phyloP scores from a whole-genome alignment of 306 rosid genomes.

The Cucumis cinereus region DNA sequence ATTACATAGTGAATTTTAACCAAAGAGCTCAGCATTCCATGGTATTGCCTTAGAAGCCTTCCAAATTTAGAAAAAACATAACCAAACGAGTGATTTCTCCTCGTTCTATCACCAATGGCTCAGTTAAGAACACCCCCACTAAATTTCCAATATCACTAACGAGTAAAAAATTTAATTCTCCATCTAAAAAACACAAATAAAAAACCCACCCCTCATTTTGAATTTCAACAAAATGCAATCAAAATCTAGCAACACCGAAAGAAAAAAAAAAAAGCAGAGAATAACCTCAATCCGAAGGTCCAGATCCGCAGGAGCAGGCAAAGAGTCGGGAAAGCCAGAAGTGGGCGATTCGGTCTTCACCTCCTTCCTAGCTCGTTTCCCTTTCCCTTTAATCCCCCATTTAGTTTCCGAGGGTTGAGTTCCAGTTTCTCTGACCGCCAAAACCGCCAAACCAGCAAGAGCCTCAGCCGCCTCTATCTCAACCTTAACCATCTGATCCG shows the following conservation, averaged over 20 bases:
- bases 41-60: neutral
- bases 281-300: conserved; percentile 16
- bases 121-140: neutral
- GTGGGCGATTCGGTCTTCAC: conserved; percentile 35
- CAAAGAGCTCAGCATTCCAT: neutral
- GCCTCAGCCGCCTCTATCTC: conserved; percentile 98
- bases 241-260: neutral
- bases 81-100: neutral
- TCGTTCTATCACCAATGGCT: neutral
- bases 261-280: neutral
- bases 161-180: no score
- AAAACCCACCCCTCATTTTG: neutral
- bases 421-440: conserved; percentile 38
- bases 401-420: conserved; percentile 16
- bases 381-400: conserved; percentile 25
- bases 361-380: conserved; percentile 21
- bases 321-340: conserved; percentile 15
- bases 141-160: neutral
- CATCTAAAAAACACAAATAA: neutral
- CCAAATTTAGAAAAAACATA: neutral
- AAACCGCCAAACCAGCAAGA: conserved; percentile 54
- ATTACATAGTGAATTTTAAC: neutral
- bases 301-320: conserved; percentile 24
- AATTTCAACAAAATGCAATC: neutral
- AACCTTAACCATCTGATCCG: conserved; percentile 43